These are phyloP conservation scores for Apiospora rasikravindrae DNA, from an alignment of 2,329 filamentous ascomycete species.

Conservation along the genomic window DNA sequence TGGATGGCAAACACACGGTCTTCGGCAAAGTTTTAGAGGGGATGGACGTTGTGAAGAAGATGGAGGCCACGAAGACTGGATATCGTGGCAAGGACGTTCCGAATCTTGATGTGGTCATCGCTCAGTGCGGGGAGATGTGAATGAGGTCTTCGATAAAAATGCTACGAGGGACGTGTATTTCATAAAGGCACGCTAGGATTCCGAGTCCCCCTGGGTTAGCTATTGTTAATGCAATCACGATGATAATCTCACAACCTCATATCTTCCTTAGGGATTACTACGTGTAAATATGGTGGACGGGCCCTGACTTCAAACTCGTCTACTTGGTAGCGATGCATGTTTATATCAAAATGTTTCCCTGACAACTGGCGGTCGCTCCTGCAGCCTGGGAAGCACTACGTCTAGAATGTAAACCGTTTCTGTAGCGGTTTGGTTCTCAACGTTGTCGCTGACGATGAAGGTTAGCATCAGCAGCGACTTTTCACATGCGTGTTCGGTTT, in stretches of 20 bases:
- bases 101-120: constrained; percentile 81
- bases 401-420: constrained; percentile 69
- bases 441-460: constrained; percentile 88
- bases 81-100: constrained; percentile 77
- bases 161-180: background rate
- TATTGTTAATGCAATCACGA: background rate
- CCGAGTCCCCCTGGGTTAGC: background rate
- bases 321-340: background rate
- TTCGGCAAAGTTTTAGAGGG: constrained; percentile 91
- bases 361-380: background rate
- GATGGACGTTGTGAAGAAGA: constrained; percentile 89
- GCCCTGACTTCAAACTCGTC: background rate
- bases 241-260: background rate
- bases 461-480: constrained; percentile 90
- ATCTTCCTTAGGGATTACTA: background rate
- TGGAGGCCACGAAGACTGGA: constrained; percentile 88
- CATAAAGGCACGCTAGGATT: background rate
- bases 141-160: background rate
- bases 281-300: background rate
- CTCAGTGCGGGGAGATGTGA: constrained; percentile 93
- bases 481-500: no score
- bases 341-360: background rate
- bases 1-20: constrained; percentile 93
- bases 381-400: constrained; percentile 82
- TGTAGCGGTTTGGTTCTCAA: constrained; percentile 76